These are phyloP conservation scores for Naganishia antarctica DNA, from an alignment of 768 basidiomycete genomes.

Conservation along the genomic window DNA sequence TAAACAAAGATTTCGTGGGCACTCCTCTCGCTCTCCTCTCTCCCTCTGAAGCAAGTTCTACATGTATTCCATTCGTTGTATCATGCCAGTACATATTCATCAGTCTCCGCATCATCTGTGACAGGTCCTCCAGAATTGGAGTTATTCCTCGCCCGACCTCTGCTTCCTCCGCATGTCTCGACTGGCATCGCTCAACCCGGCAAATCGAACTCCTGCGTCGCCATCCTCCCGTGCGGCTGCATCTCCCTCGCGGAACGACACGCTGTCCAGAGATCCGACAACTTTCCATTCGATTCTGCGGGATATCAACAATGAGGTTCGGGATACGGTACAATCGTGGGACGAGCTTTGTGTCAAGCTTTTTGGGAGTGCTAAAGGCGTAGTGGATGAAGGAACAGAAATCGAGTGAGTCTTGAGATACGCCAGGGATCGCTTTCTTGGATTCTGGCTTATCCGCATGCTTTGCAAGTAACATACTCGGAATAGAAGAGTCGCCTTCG, in stretches of 20 bases:
- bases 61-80: no score
- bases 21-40: not conserved
- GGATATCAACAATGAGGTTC: slow-evolving; percentile 18
- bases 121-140: no score
- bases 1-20: slow-evolving; percentile 16
- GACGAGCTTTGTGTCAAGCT: slow-evolving; percentile 11
- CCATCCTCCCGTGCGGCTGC: slow-evolving; percentile 15
- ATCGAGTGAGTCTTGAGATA: slow-evolving; percentile 4
- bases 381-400: slow-evolving; percentile 15
- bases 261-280: not conserved
- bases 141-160: no score
- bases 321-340: not conserved
- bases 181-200: slow-evolving; percentile 15
- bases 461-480: not conserved
- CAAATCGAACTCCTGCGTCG: slow-evolving; percentile 10
- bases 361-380: slow-evolving; percentile 4
- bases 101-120: no score
- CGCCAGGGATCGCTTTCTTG: no score
- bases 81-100: no score
- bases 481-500: slow-evolving; percentile 3
- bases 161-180: not conserved
- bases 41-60: not conserved
- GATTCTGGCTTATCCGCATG: not conserved
- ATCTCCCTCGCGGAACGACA: not conserved
- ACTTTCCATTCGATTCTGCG: slow-evolving; percentile 13